A percentile compares a stretch with the other conserved stretches of the same genome.
These are phyloP conservation scores for Carallia pectinifolia DNA, from an alignment of 345 rosid species.

Conservation along the genomic window DNA sequence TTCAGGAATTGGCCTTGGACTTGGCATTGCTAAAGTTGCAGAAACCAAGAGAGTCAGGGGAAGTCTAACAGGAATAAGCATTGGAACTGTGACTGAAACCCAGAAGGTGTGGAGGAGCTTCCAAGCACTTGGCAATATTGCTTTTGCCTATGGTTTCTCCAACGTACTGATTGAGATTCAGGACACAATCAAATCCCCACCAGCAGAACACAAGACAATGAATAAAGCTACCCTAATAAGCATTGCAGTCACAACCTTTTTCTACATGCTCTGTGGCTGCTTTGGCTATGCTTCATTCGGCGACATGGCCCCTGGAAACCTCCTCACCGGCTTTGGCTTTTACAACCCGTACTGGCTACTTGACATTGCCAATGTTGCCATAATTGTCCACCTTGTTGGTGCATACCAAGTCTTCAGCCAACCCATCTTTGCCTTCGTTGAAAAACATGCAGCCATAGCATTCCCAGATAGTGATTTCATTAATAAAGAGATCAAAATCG, in stretches of 20 bases:
- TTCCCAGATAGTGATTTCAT: conserved; percentile 64
- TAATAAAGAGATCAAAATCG: conserved; percentile 50
- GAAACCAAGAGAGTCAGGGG: conserved; percentile 56
- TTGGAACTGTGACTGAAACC: conserved; percentile 50
- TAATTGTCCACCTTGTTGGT: conserved; percentile 76
- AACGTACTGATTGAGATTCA: conserved; percentile 83
- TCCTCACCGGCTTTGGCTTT: conserved; percentile 78
- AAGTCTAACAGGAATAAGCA: conserved; percentile 68
- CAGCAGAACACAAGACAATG: conserved; percentile 78
- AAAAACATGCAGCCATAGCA: conserved; percentile 41
- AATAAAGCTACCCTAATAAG: conserved; percentile 70
- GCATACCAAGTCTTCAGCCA: conserved; percentile 95
- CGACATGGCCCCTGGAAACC: conserved; percentile 69
- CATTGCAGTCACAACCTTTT: conserved; percentile 66
- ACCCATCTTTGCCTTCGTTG: conserved; percentile 77
- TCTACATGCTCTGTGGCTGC: conserved; percentile 90
- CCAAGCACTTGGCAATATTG: conserved; percentile 89
- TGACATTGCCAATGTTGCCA: conserved; percentile 81
- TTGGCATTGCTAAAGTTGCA: conserved; percentile 75
- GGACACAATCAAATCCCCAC: conserved; percentile 66
- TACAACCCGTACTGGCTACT: conserved; percentile 82
- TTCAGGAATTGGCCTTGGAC: conserved; percentile 84
- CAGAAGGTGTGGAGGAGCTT: conserved; percentile 81
- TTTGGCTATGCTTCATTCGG: conserved; percentile 91
- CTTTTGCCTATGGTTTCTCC: conserved; percentile 89